phyloP scores from a whole-genome alignment of 1,284 basidiomycete genomes.

The Chalciporus sp. region DNA sequence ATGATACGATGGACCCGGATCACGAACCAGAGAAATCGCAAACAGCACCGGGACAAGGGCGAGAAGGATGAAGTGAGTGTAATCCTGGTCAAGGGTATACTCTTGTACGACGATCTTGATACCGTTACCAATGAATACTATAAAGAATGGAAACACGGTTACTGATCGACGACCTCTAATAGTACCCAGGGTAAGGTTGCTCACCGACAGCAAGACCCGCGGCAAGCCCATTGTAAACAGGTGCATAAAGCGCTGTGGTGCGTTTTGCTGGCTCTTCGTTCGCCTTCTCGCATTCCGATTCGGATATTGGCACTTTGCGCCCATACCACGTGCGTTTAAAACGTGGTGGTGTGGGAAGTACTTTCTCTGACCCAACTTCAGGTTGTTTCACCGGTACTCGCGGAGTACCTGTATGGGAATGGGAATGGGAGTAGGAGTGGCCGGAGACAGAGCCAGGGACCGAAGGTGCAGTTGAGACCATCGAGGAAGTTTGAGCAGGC shows the following conservation, averaged over 20 bases:
- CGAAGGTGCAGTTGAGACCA: constrained; percentile 19
- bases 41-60: constrained; percentile 69
- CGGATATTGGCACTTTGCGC: constrained; percentile 28
- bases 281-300: constrained; percentile 52
- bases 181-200: constrained; percentile 27
- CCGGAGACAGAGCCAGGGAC: constrained; percentile 30
- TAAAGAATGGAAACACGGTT: constrained; percentile 17
- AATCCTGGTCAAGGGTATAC: constrained; percentile 65
- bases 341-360: constrained; percentile 17
- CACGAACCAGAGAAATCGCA: constrained; percentile 68
- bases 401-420: constrained; percentile 9
- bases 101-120: constrained; percentile 62
- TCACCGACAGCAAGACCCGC: constrained; percentile 64
- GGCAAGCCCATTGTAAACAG: constrained; percentile 76
- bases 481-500: constrained; percentile 24
- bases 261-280: constrained; percentile 39
- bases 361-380: constrained; percentile 2
- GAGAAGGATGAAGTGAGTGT: constrained; percentile 64
- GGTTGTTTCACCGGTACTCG: constrained; percentile 20
- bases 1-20: constrained; percentile 1
- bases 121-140: constrained; percentile 68
- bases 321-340: constrained; percentile 38
- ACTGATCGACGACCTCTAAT: background rate
- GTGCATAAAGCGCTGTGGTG: constrained; percentile 71
- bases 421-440: constrained; percentile 21